These are phyloP conservation scores for Thinopyrum elongatum DNA, from an alignment of 176 grass and related monocot species.

Conservation along the genomic window DNA sequence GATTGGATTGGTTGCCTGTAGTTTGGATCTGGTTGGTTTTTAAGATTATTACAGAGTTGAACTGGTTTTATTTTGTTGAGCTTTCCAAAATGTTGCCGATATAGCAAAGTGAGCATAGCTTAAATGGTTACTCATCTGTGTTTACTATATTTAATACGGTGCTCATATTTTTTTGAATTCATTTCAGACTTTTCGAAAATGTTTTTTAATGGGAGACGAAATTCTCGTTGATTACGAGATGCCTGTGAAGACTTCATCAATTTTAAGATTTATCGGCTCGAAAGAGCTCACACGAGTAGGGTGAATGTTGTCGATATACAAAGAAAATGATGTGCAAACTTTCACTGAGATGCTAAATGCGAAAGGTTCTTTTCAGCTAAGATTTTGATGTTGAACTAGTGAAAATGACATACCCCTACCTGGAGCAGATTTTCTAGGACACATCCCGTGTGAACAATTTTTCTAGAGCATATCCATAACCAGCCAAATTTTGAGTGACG, in stretches of 20 bases:
- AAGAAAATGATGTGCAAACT: neutral
- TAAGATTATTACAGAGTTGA: neutral
- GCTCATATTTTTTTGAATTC: no score
- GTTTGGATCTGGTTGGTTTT: neutral
- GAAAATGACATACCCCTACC: neutral
- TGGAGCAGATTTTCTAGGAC: neutral
- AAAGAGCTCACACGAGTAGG: neutral
- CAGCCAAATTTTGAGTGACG: neutral
- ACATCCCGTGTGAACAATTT: neutral
- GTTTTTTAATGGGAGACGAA: neutral
- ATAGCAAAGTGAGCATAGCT: neutral
- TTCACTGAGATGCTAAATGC: neutral
- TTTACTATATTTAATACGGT: no score
- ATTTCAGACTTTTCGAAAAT: neutral
- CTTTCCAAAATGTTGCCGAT: neutral
- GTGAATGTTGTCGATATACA: neutral
- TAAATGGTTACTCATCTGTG: neutral
- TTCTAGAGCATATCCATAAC: neutral
- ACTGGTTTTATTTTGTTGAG: neutral
- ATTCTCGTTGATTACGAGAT: neutral
- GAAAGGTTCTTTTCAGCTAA: neutral
- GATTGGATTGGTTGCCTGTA: no score
- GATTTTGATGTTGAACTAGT: neutral
- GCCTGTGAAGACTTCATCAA: neutral
- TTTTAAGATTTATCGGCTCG: neutral